A percentile compares a stretch with the other conserved stretches of the same genome.
phyloP scores from a whole-genome alignment of 768 basidiomycete genomes.

The Trametes coccinea region DNA sequence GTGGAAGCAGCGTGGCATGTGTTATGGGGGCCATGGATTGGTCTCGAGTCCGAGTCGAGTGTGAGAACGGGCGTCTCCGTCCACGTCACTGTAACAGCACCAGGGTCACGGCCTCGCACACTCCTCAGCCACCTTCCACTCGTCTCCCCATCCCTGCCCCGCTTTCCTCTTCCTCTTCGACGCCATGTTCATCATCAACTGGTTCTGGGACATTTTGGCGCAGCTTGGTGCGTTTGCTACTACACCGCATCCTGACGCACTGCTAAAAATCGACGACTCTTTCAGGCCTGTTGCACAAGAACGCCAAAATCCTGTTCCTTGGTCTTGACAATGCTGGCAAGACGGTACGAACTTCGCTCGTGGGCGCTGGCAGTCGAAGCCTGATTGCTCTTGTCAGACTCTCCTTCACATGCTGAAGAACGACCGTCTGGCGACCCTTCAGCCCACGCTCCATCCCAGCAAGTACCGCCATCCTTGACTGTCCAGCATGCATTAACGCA shows the following conservation, averaged over 20 bases:
- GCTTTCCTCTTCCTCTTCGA: constrained; percentile 19
- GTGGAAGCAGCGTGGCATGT: background rate
- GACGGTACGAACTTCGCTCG: constrained; percentile 58
- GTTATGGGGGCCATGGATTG: background rate
- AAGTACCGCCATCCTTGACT: constrained; percentile 29
- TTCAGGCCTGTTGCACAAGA: constrained; percentile 90
- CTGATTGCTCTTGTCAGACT: constrained; percentile 52
- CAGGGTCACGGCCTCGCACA: constrained; percentile 3
- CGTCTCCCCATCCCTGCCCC: constrained; percentile 7
- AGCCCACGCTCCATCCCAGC: constrained; percentile 99
- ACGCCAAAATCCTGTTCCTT: constrained; percentile 99
- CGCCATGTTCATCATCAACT: constrained; percentile 86
- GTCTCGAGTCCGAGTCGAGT: constrained; percentile 4
- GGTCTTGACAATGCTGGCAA: constrained; percentile 99
- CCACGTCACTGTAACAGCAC: constrained; percentile 19
- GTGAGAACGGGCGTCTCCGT: constrained; percentile 15
- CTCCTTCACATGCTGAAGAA: constrained; percentile 99
- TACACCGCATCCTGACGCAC: background rate
- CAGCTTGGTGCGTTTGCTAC: constrained; percentile 70
- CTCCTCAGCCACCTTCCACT: constrained; percentile 17
- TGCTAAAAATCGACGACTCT: background rate
- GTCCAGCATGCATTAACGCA: constrained; percentile 16
- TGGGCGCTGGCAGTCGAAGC: background rate
- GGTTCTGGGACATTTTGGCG: constrained; percentile 96
- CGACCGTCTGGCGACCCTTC: constrained; percentile 93